Percentiles rank a stretch among this genome's conserved stretches.
These are phyloP conservation scores for Apiospora phragmitis DNA, from an alignment of 2,329 filamentous ascomycete species.

Conservation along the genomic window DNA sequence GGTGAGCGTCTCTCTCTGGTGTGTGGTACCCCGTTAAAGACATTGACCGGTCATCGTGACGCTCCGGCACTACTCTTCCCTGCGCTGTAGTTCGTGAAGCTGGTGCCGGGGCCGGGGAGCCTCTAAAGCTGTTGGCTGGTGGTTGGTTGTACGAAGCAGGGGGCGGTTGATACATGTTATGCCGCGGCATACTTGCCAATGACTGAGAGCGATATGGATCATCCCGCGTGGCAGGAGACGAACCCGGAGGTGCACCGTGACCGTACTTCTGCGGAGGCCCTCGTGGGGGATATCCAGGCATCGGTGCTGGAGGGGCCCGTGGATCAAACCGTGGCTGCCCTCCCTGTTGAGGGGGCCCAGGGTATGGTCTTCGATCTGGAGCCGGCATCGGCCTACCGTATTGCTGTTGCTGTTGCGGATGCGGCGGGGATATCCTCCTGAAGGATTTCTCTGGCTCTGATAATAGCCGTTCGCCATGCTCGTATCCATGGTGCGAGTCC, in stretches of 20 bases:
- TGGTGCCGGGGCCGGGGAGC: conserved; percentile 65
- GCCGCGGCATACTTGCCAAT: conserved; percentile 74
- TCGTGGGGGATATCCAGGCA: conserved; percentile 42
- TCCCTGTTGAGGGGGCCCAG: conserved; percentile 50
- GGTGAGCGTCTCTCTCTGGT: conserved; percentile 75
- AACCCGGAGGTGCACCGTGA: conserved; percentile 50
- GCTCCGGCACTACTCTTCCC: conserved; percentile 86
- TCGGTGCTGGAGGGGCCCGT: conserved; percentile 49
- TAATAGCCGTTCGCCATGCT: conserved; percentile 53
- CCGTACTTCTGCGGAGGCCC: conserved; percentile 60
- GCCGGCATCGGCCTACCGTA: conserved; percentile 46
- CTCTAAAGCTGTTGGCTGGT: conserved; percentile 75
- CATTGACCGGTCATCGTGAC: conserved; percentile 92
- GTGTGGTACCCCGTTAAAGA: conserved; percentile 84
- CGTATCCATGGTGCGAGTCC: conserved; percentile 45
- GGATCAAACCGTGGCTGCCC: conserved; percentile 62
- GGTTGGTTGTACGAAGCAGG: conserved; percentile 62
- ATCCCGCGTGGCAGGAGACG: conserved; percentile 67
- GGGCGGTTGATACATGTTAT: conserved; percentile 68
- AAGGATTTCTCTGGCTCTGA: conserved; percentile 52
- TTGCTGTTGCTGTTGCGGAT: conserved; percentile 20
- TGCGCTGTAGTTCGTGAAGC: conserved; percentile 81
- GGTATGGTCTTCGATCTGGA: conserved; percentile 66
- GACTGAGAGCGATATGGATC: conserved; percentile 93
- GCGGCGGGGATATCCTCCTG: conserved; percentile 45